Base-by-base conservation (phyloP, 176 grass and related monocot genomes). In the Carex scoparia region DNA sequence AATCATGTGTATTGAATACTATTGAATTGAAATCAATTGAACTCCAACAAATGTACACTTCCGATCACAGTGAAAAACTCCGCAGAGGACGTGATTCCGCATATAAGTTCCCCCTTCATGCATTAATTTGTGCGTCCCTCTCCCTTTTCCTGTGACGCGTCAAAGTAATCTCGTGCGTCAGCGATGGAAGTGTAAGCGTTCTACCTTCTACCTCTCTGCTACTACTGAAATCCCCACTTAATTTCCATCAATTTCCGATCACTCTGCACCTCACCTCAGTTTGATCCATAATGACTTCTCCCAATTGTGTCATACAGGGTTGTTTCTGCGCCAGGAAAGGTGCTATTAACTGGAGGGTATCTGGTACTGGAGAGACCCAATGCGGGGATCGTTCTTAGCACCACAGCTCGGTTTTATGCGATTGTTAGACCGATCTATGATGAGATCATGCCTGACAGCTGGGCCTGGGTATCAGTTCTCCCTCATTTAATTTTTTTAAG, bases 281-380 rank as follows among this genome's bases (percentile, higher is more conserved):
- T 48, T 31, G 32, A 80, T 53, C 46, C 1, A 31, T 5, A 64
- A 71, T 79, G 10, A 55, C 51, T 62, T 18, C 67, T 64, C 48
- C 28, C 32, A 14, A 70, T 56, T 73, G 40, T 54, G 32, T 72
- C 13, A 67, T 28, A 57, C 85, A 98, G 90, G 86, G 91, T 98
- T 80, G 91, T 91, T 76, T 98, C 96, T 84, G 91, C 93, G 75
- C 93, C 93, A 51, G 93, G 96, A 46, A 95, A 95, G 88, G 96
- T 95, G 61, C 86, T 95, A 84, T 89, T 98, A 71, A 88, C 91
- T 14, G 90, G 96, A 10, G 96, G 96, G 4, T 98, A 95, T 86
- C 91, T 98, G 56, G 88, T 98, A 65, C 87, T 98, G 80, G 91
- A 98, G 80, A 90, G 91, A 80, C 89, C 96, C 55, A 98, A 98